phyloP scores from a whole-genome alignment of 495 filamentous ascomycete species.

The Penicillium desertorum region DNA sequence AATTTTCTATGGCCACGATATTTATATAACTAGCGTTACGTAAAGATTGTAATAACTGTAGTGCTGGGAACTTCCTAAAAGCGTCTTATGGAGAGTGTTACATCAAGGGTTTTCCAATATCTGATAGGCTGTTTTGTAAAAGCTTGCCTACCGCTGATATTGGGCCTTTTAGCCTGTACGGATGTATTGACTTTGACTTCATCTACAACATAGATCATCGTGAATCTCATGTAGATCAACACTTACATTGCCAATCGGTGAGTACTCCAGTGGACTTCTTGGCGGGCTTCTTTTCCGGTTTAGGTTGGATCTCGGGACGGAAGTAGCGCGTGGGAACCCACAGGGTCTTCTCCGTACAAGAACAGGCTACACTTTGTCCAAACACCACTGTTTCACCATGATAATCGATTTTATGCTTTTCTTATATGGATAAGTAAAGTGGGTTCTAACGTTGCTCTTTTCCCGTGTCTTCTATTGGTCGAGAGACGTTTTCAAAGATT shows the following conservation, averaged over 20 bases:
- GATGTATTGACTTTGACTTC: not conserved
- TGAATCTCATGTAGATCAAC: not conserved
- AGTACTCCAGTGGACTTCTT: not conserved
- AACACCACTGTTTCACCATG: not conserved
- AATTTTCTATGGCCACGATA: too few relatives aligned
- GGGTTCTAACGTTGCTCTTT: not conserved
- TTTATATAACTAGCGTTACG: too few relatives aligned
- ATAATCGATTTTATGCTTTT: not conserved
- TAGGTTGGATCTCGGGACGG: not conserved
- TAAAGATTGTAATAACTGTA: not conserved
- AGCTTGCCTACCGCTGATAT: not conserved
- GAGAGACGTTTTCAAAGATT: not conserved
- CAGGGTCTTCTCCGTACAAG: not conserved
- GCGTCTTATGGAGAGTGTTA: too few relatives aligned
- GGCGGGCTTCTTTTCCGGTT: not conserved
- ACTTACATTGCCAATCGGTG: not conserved
- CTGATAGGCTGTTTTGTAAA: not conserved
- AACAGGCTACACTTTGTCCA: not conserved
- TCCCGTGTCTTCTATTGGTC: not conserved
- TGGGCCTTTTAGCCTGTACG: not conserved
- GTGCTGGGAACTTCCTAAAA: too few relatives aligned
- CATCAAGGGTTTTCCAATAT: too few relatives aligned
- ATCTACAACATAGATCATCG: not conserved
- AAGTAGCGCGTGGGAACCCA: not conserved
- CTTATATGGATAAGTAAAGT: not conserved